Base-by-base conservation (phyloP, 768 basidiomycete genomes). In the Neoboletus subvelutipes region DNA sequence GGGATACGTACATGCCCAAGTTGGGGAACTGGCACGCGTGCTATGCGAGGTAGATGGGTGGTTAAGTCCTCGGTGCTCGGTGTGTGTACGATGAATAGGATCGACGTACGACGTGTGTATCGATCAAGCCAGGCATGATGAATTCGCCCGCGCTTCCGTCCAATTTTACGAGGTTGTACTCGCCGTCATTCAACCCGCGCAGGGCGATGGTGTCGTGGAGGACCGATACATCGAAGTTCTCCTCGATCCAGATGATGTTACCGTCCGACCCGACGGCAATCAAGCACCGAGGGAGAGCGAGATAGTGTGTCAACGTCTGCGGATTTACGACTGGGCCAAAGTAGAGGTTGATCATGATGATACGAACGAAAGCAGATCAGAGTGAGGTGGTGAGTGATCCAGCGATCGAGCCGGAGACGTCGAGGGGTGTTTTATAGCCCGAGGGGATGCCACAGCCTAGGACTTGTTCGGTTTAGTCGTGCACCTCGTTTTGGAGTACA, bases 111-210 rank as follows among this genome's bases (percentile, higher is more conserved):
- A 90, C 90, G 73, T 94, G 93, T 8, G 93, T 93, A 76, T 96
- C 94, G 52, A 94, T 78, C 67, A 95, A 85, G 6, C 94, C 94
- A 13, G 94, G 94, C 67, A 92, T 82, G 46, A 95, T 62, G 65
- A 93, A 94, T 63, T 84, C 77, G 3, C 83, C 82, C 2, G 77
- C 67, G n/a, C 66, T 34, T 13, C 24, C n/a, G 31, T 33, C 71
- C 49, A 84, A 71, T 18, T 59, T 54, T 13, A 77, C 64, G 2
- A 84, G 68, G 4, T 28, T 41, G 50, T 49, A 58, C 28, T 57
- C 58, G 13, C 66, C 64, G 24, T 80, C 74, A 10, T 71, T 42
- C 39, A 76, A 70, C 5, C 85, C 87, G 57, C 85, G 80, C 48
- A 73, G 65, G 1, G 75, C 72, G 33, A 89, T 71, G 6, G 73